Percentiles rank a stretch among this genome's conserved stretches.
These are phyloP conservation scores for Sarocladium brachiariae DNA, from an alignment of 2,329 filamentous ascomycete genomes.

Conservation along the genomic window DNA sequence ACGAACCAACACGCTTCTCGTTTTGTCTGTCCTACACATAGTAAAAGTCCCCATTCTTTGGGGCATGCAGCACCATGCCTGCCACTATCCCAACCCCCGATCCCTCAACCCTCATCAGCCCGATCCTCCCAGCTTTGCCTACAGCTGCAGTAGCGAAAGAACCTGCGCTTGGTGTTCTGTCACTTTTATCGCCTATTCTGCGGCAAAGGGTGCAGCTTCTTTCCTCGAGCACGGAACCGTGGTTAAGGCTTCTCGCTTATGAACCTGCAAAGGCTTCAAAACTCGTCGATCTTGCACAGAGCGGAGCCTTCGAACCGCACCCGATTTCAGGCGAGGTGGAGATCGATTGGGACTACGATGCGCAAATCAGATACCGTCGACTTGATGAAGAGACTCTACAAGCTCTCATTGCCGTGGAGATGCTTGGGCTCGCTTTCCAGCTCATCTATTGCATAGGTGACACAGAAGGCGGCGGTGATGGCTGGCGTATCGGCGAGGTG, in stretches of 20 bases:
- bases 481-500: conserved; percentile 69
- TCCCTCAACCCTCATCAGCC: conserved; percentile 38
- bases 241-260: conserved; percentile 69
- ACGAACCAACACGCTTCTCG: background rate
- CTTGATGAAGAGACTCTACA: conserved; percentile 71
- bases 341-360: conserved; percentile 60
- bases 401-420: conserved; percentile 53
- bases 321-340: conserved; percentile 76
- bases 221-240: conserved; percentile 55
- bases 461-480: conserved; percentile 51
- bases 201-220: conserved; percentile 61
- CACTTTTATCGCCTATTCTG: conserved; percentile 58
- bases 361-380: conserved; percentile 57
- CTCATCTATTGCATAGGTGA: conserved; percentile 66
- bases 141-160: conserved; percentile 51
- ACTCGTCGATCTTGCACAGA: conserved; percentile 54
- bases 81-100: conserved; percentile 16
- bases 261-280: conserved; percentile 48
- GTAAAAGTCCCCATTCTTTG: background rate
- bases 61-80: conserved; percentile 14
- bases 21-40: background rate
- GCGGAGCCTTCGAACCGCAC: conserved; percentile 67
- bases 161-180: conserved; percentile 49
- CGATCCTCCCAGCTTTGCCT: conserved; percentile 53
- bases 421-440: conserved; percentile 56